phyloP scores from a whole-genome alignment of 768 basidiomycete genomes.

The Obba rivulosa region DNA sequence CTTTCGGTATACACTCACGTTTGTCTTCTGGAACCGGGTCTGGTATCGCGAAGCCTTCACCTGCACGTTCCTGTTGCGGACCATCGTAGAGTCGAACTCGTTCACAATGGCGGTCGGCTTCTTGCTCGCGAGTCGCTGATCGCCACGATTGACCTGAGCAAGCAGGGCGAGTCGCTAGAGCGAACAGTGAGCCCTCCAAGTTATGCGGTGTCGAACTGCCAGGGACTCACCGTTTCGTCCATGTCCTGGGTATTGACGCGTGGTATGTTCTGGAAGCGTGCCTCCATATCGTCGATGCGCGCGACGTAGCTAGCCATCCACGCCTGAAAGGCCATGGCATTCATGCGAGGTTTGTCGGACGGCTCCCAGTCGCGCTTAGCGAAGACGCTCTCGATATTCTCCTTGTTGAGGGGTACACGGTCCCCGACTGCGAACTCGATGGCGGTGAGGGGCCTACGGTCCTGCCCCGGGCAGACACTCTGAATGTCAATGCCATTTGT shows the following conservation, averaged over 20 bases:
- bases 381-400: constrained; percentile 20
- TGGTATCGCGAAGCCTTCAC: constrained; percentile 25
- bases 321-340: constrained; percentile 18
- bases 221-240: constrained; percentile 29
- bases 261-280: constrained; percentile 35
- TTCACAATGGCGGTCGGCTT: constrained; percentile 22
- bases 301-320: constrained; percentile 34
- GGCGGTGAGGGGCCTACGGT: constrained; percentile 30
- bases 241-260: constrained; percentile 41
- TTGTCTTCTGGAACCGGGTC: constrained; percentile 17
- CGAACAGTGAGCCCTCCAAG: neutral
- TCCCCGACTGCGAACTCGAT: constrained; percentile 29
- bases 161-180: constrained; percentile 11
- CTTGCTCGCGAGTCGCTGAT: constrained; percentile 22
- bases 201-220: neutral
- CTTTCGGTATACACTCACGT: constrained; percentile 12
- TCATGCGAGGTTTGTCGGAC: constrained; percentile 5
- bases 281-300: constrained; percentile 33
- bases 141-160: constrained; percentile 16
- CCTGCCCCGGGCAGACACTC: constrained; percentile 35
- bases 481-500: constrained; percentile 54
- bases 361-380: constrained; percentile 9
- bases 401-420: constrained; percentile 7
- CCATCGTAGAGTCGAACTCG: constrained; percentile 12
- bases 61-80: constrained; percentile 12